Percentiles rank a stretch among this genome's conserved stretches.
Conservation (phyloP, 106 monocot species). For the Dendrobium huoshanense region DNA sequence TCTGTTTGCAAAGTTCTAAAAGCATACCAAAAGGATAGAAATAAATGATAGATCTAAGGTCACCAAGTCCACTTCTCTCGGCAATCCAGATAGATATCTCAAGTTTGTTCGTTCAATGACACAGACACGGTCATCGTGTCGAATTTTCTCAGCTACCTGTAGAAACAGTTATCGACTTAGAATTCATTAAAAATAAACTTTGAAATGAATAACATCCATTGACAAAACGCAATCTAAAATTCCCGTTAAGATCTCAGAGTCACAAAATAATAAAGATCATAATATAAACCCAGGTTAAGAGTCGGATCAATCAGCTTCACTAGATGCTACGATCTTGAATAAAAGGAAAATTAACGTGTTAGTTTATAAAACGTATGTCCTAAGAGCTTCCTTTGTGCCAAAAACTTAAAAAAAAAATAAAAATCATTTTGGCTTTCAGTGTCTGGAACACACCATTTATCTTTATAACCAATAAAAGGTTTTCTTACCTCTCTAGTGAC, state of each 20-base stretch:
- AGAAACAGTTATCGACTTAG: neutral
- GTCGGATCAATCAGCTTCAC: neutral
- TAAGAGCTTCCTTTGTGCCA: neutral
- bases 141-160: slow-evolving; percentile 96
- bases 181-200: neutral
- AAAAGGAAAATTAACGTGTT: neutral
- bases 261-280: neutral
- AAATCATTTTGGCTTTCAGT: neutral
- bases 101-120: slow-evolving; percentile 92
- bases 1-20: neutral
- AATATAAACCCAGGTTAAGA: neutral
- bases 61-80: slow-evolving; percentile 83
- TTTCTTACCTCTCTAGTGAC: too few relatives aligned
- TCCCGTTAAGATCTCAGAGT: neutral
- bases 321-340: neutral
- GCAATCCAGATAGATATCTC: slow-evolving; percentile 82
- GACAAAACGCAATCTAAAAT: neutral
- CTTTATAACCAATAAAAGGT: neutral
- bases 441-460: neutral
- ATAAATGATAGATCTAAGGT: slow-evolving; percentile 96
- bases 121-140: slow-evolving; percentile 61
- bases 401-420: neutral
- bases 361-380: neutral
- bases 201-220: neutral
- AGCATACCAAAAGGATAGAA: slow-evolving; percentile 85